phyloP scores from a whole-genome alignment of 148 eudicot genomes.

The Beta vulgaris region DNA sequence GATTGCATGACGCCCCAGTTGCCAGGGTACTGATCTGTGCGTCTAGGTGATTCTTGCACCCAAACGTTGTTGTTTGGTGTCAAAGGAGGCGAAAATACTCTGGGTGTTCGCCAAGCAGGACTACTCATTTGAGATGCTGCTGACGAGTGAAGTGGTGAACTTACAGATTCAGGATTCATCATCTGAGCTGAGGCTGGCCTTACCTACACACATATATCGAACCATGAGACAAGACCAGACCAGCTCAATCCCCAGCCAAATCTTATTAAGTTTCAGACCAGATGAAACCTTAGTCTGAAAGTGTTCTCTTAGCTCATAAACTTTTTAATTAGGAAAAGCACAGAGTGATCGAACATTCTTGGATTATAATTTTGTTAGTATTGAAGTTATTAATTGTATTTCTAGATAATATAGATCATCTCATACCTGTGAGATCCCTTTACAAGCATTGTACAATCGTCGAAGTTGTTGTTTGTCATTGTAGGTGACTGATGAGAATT shows the following conservation, averaged over 20 bases:
- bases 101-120: conserved; percentile 18
- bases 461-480: conserved; percentile 48
- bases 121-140: conserved; percentile 4
- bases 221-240: too few relatives aligned
- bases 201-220: conserved; percentile 29
- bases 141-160: conserved; percentile 9
- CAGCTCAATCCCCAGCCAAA: too few relatives aligned
- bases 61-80: conserved; percentile 13
- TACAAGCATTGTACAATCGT: conserved; percentile 50
- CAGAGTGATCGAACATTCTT: neutral
- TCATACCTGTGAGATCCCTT: conserved; percentile 52
- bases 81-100: conserved; percentile 8
- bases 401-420: neutral
- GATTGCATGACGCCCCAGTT: neutral
- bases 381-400: neutral
- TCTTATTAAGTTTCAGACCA: too few relatives aligned
- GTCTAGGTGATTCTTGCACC: conserved; percentile 14
- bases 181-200: conserved; percentile 8
- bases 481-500: conserved; percentile 42
- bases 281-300: too few relatives aligned
- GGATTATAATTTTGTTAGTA: neutral
- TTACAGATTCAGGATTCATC: conserved; percentile 1
- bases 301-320: too few relatives aligned
- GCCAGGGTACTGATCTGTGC: neutral
- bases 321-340: too few relatives aligned